These are phyloP conservation scores for Cymbopogon flexuosus DNA, from an alignment of 202 grass and related monocot genomes.

Conservation along the genomic window DNA sequence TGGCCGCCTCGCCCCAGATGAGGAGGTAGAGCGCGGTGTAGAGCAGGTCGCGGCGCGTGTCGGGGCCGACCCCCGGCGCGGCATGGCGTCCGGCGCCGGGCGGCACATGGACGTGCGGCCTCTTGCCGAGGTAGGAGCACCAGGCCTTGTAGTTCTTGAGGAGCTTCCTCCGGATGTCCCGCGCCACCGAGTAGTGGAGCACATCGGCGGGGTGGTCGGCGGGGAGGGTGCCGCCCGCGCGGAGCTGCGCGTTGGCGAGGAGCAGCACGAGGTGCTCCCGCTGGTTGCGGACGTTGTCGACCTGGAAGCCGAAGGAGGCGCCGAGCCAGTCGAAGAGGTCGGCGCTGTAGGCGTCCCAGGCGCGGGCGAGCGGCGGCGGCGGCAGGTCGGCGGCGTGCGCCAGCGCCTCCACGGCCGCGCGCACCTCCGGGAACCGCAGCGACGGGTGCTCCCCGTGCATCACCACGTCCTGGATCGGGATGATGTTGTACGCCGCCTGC, in stretches of 20 bases:
- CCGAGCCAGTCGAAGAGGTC: slow-evolving; percentile 97
- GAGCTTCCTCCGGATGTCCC: slow-evolving; percentile 66
- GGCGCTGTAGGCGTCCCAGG: slow-evolving; percentile 32
- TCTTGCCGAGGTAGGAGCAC: slow-evolving; percentile 73
- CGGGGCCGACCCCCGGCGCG: neutral
- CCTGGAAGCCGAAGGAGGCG: slow-evolving; percentile 81
- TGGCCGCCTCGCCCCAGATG: slow-evolving; percentile 92
- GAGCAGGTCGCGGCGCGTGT: slow-evolving; percentile 55
- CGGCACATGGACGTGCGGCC: slow-evolving; percentile 36
- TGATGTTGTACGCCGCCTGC: slow-evolving; percentile 73
- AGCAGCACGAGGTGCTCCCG: slow-evolving; percentile 94
- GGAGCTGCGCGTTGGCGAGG: slow-evolving; percentile 94
- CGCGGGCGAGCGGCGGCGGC: slow-evolving; percentile 33
- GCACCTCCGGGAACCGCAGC: slow-evolving; percentile 68
- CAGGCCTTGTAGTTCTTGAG: slow-evolving; percentile 78
- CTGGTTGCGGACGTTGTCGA: slow-evolving; percentile 86
- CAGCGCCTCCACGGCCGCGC: slow-evolving; percentile 57
- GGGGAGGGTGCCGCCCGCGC: slow-evolving; percentile 22
- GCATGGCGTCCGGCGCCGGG: neutral
- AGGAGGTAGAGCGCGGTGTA: slow-evolving; percentile 80
- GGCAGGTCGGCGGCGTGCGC: slow-evolving; percentile 39
- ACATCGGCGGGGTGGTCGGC: slow-evolving; percentile 39
- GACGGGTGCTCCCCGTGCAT: slow-evolving; percentile 54
- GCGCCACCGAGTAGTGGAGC: slow-evolving; percentile 52
- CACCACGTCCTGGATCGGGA: slow-evolving; percentile 77